These are phyloP conservation scores for Lentinula boryana DNA, from an alignment of 768 basidiomycete genomes.

Conservation along the genomic window DNA sequence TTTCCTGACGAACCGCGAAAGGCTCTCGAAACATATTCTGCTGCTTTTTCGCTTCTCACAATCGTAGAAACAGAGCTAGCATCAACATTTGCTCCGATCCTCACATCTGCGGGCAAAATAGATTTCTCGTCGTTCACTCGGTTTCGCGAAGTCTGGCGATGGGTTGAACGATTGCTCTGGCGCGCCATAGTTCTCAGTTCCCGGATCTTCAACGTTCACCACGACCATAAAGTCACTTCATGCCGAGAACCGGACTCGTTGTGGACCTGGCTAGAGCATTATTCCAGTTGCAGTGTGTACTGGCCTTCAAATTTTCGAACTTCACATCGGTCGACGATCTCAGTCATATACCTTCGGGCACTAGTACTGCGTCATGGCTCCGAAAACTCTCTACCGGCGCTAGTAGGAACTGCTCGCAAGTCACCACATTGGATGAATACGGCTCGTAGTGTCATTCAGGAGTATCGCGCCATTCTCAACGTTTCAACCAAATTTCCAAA, in stretches of 20 bases:
- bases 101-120: conserved; percentile 23
- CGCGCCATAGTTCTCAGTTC: conserved; percentile 68
- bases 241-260: conserved; percentile 26
- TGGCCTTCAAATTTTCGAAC: conserved; percentile 83
- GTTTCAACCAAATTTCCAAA: conserved; percentile 71
- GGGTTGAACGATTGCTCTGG: conserved; percentile 78
- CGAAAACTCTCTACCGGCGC: conserved; percentile 10
- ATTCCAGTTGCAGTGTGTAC: conserved; percentile 51
- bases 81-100: conserved; percentile 18
- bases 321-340: conserved; percentile 64
- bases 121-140: conserved; percentile 52
- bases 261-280: conserved; percentile 62
- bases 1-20: conserved; percentile 37
- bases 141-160: conserved; percentile 83
- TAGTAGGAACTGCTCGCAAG: conserved; percentile 16
- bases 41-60: conserved; percentile 49
- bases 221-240: conserved; percentile 20
- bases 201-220: conserved; percentile 31
- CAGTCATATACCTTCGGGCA: conserved; percentile 68
- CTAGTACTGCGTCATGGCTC: conserved; percentile 47
- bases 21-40: conserved; percentile 54
- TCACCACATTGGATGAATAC: conserved; percentile 56
- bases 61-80: conserved; percentile 42
- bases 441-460: conserved; percentile 60
- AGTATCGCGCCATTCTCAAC: conserved; percentile 65